Base-by-base conservation (phyloP, 164 flowering plant species). In the Liriodendron chinense region DNA sequence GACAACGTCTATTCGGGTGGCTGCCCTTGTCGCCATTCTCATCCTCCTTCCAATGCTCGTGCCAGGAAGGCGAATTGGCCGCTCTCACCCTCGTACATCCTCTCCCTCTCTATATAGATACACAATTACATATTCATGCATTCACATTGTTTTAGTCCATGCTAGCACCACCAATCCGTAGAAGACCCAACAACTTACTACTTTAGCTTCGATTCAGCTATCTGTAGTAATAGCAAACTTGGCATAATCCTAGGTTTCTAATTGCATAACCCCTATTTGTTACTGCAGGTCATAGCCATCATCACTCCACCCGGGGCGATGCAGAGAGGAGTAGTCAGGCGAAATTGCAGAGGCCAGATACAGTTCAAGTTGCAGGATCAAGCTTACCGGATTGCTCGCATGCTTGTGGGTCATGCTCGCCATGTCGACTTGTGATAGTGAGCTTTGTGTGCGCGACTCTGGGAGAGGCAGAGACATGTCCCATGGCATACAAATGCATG, bases 401-500 rank as follows among this genome's bases (percentile, higher is more conserved):
- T 71, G 98, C 94, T 0, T 91, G 96, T 73, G 96, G 96, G n/a
- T 89, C 94, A 21, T 93, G 98, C 82, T 75, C 86, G 0, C 96
- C 98, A 6, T 91, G 98, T 68, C 84, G 90, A 48, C 82, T 90
- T 23, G 96, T 89, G 9, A 88, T 87, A 92, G 93, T 91, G 65
- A 90, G 96, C 89, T 91, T 89, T 56, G 87, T 89, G n/a, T 93
- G 98, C 70, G 83, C 96, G 0, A 77, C 91, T 2, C 72, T 92
- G 5, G 87, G 80, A 57, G 95, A 91, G 78, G 92, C 98, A 26
- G 98, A 93, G 83, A 86, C 96, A 62, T 93, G 96, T 72, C 98
- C 98, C 1, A 91, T 93, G 86, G 89, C 96, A 74, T 90, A 91
- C 75, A 89, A 88, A 73, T 93, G 98, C 85, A 88, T 91, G 94